Base-by-base conservation (phyloP, 345 rosid genomes). In the Eucalyptus leucophloia region DNA sequence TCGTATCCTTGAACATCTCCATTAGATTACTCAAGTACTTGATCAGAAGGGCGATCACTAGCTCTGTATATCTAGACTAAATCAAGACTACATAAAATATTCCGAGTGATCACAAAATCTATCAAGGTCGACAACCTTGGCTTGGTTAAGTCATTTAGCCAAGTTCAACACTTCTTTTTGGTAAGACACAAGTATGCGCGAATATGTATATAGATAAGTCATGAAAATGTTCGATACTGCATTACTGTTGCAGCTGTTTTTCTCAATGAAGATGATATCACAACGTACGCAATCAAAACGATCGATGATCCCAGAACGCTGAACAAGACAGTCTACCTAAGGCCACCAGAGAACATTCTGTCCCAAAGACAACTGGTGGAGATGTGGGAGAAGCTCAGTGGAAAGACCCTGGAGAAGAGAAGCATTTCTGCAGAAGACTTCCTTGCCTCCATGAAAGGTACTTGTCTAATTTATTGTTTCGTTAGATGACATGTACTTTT, bases 231-330 rank as follows among this genome's bases (percentile, higher is more conserved):
- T 34, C 16, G n/a, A 19, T 42, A 12, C 8, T 26, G 51, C 44
- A 32, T 86, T n/a, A 24, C 24, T 47, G 15, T 30, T 62, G n/a
- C 92, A 98, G 99, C 87, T 62, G 95, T 93, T 88, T 93, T 69
- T 6, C 92, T 95, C 91, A 96, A 95, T 42, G 99, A 98, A 89
- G 96, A 95, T 21, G 99, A 98, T 85, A 86, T 98, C 17, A 98
- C 93, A 9, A 95, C 92, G 9, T 98, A 96, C 77, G 89, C 99
- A 1, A 94, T 96, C 15, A 97, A 96, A 86, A 88, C 99, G 40
- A 86, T 97, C n/a, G 95, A 95, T 60, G 99, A 98, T 90, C 98
- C 96, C 1, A 92, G 95, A 67, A 94, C 96, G 3, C 24, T 93
- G 88, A 98, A 96, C 92, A 98, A 94, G 87, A 97, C 99, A 0